phyloP scores from a whole-genome alignment of 176 grass and related monocot genomes.

The Tuctoria greenei region DNA sequence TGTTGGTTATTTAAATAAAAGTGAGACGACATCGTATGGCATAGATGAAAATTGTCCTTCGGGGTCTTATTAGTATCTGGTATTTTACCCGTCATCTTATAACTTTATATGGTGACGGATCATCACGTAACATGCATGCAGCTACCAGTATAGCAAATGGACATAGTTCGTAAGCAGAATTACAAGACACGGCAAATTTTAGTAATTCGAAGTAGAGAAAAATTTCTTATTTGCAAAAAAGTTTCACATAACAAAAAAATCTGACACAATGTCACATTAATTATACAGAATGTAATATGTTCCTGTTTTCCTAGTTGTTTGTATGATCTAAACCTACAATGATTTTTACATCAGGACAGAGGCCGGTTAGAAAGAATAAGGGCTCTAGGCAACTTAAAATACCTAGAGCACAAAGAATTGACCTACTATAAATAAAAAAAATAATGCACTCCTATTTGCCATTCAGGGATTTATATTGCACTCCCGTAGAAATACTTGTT shows the following conservation, averaged over 20 bases:
- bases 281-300: constrained; percentile 25
- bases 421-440: constrained; percentile 9
- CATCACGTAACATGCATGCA: neutral
- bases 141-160: neutral
- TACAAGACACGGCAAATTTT: too few relatives aligned
- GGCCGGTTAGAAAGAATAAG: constrained; percentile 34
- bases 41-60: neutral
- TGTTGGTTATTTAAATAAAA: neutral
- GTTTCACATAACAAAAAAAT: neutral
- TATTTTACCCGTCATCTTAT: too few relatives aligned
- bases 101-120: neutral
- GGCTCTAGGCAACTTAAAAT: constrained; percentile 38
- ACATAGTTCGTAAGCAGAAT: too few relatives aligned
- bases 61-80: neutral
- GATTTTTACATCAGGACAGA: constrained; percentile 20
- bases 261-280: neutral
- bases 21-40: neutral
- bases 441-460: neutral
- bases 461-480: constrained; percentile 66
- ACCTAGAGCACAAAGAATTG: constrained; percentile 62
- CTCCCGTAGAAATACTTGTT: constrained; percentile 53
- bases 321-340: constrained; percentile 35
- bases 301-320: neutral
- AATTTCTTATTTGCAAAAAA: neutral
- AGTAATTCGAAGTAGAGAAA: neutral